phyloP scores from a whole-genome alignment of 2,329 filamentous ascomycete species.

The Colletotrichum sp. region DNA sequence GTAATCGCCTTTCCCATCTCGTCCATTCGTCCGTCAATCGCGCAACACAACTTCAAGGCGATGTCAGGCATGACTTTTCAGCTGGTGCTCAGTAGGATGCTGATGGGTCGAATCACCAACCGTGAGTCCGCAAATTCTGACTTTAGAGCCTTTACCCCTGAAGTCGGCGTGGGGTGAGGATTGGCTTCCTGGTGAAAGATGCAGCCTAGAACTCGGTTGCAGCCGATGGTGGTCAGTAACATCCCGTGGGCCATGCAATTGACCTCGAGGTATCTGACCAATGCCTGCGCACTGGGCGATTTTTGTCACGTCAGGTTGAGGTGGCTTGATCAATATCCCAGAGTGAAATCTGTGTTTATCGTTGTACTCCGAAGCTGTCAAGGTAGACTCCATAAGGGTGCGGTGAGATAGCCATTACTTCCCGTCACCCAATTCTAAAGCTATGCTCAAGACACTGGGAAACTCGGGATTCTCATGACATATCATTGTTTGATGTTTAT shows the following conservation, averaged over 20 bases:
- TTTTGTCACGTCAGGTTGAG: neutral
- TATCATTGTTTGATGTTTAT: neutral
- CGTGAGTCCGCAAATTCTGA: neutral
- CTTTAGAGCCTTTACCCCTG: neutral
- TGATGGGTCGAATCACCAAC: neutral
- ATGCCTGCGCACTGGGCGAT: neutral
- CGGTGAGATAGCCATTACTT: neutral
- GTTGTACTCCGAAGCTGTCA: neutral
- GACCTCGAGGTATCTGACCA: neutral
- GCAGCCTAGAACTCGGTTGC: conserved; percentile 2
- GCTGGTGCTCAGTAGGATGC: neutral
- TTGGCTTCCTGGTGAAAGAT: neutral
- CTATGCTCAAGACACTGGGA: neutral
- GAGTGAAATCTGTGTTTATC: neutral
- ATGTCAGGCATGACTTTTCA: neutral
- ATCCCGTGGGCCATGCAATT: neutral
- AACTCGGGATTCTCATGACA: neutral
- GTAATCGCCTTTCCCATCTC: neutral
- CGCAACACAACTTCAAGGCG: neutral
- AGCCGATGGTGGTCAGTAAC: neutral
- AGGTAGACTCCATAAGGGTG: neutral
- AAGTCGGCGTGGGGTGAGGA: conserved; percentile 1
- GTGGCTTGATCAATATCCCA: neutral
- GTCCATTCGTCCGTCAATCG: neutral
- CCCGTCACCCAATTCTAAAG: neutral